A percentile compares a stretch with the other conserved stretches of the same genome.
phyloP scores from a whole-genome alignment of 1,139 yeast genomes.

The Taiozyma onychis region DNA sequence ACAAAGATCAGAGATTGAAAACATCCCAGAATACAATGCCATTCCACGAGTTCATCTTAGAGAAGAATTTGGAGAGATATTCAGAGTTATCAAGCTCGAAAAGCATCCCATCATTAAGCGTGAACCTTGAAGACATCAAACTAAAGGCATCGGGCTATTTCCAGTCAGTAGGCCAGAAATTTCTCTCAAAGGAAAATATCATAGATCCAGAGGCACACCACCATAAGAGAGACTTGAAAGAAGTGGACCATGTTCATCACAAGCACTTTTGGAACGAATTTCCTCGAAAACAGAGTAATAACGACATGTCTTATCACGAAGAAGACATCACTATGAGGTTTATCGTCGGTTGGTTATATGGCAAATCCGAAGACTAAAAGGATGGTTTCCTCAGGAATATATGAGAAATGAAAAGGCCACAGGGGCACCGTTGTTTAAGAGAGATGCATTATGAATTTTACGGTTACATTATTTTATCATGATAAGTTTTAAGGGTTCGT shows the following conservation, averaged over 20 bases:
- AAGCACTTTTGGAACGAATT: conserved; percentile 22
- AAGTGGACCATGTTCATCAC: conserved; percentile 7
- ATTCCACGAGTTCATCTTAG: conserved; percentile 13
- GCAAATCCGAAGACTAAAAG: background rate
- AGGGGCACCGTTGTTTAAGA: background rate
- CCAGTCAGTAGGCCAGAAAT: conserved; percentile 1
- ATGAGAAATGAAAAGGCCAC: background rate
- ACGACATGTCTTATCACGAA: conserved; percentile 22
- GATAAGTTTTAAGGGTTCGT: background rate
- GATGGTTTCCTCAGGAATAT: background rate
- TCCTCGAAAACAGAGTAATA: conserved; percentile 22
- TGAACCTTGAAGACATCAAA: conserved; percentile 2
- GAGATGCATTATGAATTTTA: background rate
- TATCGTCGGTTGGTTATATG: conserved; percentile 20
- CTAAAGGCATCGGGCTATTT: conserved; percentile 1
- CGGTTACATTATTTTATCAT: background rate
- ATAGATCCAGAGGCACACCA: conserved; percentile 2
- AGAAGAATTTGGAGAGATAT: conserved; percentile 8
- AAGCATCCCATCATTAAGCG: background rate
- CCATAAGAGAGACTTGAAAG: conserved; percentile 8
- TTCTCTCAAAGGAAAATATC: conserved; percentile 7
- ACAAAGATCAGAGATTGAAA: background rate
- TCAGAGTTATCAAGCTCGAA: background rate
- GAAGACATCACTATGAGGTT: conserved; percentile 22
- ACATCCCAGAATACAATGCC: conserved; percentile 3